Percentiles rank a stretch among this genome's conserved stretches.
These are phyloP conservation scores for Suhomyces xylopsoci DNA, from an alignment of 805 yeast species.

Conservation along the genomic window DNA sequence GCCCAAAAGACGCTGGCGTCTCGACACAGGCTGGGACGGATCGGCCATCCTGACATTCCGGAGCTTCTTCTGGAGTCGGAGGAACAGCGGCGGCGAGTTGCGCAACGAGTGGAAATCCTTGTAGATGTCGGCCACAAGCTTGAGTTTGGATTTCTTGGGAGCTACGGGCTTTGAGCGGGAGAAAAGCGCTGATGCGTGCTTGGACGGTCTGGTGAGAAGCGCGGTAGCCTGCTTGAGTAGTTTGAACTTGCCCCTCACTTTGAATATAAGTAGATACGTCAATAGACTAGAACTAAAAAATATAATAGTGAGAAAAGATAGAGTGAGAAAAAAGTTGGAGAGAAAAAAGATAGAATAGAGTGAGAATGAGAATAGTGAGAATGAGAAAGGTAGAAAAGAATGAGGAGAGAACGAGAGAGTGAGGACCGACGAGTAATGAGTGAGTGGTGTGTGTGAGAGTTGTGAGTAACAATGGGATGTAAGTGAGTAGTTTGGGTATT, in stretches of 20 bases:
- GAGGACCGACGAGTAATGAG: too few species aligned
- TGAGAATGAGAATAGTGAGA: too few species aligned
- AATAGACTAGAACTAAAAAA: too few species aligned
- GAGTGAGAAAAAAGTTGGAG: not conserved
- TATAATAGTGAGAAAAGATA: too few species aligned
- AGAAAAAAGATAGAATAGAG: too few species aligned
- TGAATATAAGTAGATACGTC: too few species aligned
- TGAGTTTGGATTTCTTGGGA: conserved; percentile 18
- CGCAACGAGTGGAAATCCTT: conserved; percentile 30
- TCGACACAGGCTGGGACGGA: conserved; percentile 16
- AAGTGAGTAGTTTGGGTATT: too few species aligned
- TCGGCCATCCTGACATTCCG: conserved; percentile 17
- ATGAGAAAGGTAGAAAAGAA: too few species aligned
- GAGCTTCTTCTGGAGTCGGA: not conserved
- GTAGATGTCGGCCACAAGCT: conserved; percentile 28
- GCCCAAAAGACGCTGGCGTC: conserved; percentile 48
- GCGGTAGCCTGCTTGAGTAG: conserved; percentile 19
- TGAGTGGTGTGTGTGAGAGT: too few species aligned
- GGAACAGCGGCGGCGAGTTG: not conserved
- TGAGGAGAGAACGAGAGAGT: too few species aligned
- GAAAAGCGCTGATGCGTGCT: conserved; percentile 18
- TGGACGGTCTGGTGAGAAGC: conserved; percentile 5
- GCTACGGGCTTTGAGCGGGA: conserved; percentile 3
- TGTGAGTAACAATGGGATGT: too few species aligned
- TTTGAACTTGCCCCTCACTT: not conserved